Conservation (phyloP, 352 stramenopile species). For the Phytopythium kandeliae region DNA sequence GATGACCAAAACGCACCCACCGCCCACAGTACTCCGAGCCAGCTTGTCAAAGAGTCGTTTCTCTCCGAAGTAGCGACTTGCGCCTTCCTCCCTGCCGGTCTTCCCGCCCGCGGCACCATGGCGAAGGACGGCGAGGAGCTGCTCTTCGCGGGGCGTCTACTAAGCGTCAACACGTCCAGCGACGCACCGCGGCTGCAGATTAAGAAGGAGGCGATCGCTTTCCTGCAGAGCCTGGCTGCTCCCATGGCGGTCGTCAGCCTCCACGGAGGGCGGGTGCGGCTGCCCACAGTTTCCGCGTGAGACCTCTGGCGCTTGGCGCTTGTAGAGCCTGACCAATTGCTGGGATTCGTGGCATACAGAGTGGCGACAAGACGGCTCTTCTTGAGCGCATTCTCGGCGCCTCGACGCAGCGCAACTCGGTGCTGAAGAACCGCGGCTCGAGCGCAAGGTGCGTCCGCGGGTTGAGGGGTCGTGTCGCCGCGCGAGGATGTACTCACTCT, state of each 20-base stretch:
- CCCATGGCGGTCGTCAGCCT: conserved; percentile 67
- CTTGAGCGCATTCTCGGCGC: not conserved
- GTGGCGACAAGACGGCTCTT: conserved; percentile 4
- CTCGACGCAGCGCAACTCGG: not conserved
- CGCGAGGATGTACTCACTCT: too few species aligned
- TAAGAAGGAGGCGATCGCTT: conserved; percentile 61
- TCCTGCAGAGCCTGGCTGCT: conserved; percentile 64
- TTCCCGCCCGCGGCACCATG: not conserved
- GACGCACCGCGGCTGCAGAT: conserved; percentile 48
- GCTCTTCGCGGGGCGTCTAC: conserved; percentile 60
- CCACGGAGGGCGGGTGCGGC: conserved; percentile 35
- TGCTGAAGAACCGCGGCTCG: not conserved
- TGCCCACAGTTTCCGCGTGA: too few species aligned
- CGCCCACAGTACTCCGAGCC: too few species aligned
- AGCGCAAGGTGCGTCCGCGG: not conserved
- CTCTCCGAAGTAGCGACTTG: too few species aligned
- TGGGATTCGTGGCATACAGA: not conserved
- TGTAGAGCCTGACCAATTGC: not conserved
- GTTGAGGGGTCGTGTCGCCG: not conserved
- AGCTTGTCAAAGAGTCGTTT: too few species aligned
- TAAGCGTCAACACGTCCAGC: conserved; percentile 39
- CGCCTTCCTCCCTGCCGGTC: too few species aligned
- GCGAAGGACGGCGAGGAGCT: conserved; percentile 18
- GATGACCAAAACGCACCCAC: too few species aligned
- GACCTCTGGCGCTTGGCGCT: too few species aligned